Evolutionary conservation across 352 stramenopile genomes (phyloP), one percentile per base, ranked within the genome.

Genomic region (Plasmopara halstedii): DNA sequence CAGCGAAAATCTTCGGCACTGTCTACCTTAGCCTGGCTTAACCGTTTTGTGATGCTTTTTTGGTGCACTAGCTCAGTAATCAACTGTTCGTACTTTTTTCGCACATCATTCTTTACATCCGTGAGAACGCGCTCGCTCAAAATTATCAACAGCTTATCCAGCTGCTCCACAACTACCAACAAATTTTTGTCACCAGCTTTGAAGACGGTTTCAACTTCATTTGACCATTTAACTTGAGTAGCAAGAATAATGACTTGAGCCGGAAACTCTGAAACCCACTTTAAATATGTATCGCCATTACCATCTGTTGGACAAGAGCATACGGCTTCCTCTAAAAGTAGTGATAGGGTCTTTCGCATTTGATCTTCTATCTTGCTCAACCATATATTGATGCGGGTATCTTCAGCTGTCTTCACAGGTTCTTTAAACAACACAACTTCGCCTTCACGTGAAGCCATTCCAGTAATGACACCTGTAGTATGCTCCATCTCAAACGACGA

Each of bases 41-140:
- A 84, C 20, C 79, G 86, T 46, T 94, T 88, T 14, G 85, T 98
- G 19, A 98, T 95, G 65, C 98, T 98, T 48, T 98, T 95, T 54
- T 99, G 95, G 54, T 99, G 97, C 15, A 99, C 97, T n/a, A 99
- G 80, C 64, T 99, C 97, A 9, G 97, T 99, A 61, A 99, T 99
- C 9, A 99, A 79, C 65, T 99, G 97, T 50, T 99, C 97, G 60
- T 98, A 99, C 67, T 99, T 99, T 67, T 97, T 97, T 13, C 95
- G 82, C 13, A 96, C 83, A 48, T 98, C 88, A 21, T 89, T 85
- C 27, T 95, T 95, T 18, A 98, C 74, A 66, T 98, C 92, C 3
- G 82, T 75, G 8, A 98, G 77, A 23, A 99, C 94, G 20, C 92
- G 95, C 62, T 98, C 92, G 34, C 95, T 98, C 67, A 99, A 90